Evolutionary conservation across 257 asterid genomes (phyloP).

Genomic region (Jasminum sambac): DNA sequence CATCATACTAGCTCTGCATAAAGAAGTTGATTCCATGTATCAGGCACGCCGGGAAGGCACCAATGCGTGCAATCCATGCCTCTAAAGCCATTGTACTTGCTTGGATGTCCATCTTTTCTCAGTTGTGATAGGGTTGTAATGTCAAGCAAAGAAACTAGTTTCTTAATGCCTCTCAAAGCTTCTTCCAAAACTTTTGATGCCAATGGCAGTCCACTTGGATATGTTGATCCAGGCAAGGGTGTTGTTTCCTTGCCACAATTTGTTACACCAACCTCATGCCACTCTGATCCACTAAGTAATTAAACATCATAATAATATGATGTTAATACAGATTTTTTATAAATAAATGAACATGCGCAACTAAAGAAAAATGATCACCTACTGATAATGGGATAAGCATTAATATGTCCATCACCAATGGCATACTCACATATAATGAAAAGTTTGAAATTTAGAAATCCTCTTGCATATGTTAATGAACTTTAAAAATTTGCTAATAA

Average conservation of each 20-base stretch:
- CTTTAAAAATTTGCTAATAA: too few relatives aligned
- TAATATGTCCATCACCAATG: too few relatives aligned
- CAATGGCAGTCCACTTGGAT: conserved; percentile 46
- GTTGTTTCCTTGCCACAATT: conserved; percentile 44
- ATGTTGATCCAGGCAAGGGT: conserved; percentile 45
- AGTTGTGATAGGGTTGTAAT: conserved; percentile 58
- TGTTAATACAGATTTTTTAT: too few relatives aligned
- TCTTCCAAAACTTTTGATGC: conserved; percentile 40
- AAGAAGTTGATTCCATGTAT: conserved; percentile 64
- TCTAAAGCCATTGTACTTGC: conserved; percentile 31
- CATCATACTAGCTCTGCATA: conserved; percentile 25
- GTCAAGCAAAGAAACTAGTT: conserved; percentile 40
- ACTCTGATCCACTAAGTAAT: conserved; percentile 57
- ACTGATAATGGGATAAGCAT: too few relatives aligned
- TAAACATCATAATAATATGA: neutral
- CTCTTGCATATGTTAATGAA: too few relatives aligned
- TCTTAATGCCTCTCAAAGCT: conserved; percentile 24
- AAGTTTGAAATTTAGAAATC: too few relatives aligned
- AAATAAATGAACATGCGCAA: too few relatives aligned
- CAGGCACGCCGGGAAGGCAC: conserved; percentile 69
- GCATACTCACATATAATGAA: too few relatives aligned
- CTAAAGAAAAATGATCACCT: too few relatives aligned
- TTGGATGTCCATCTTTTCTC: conserved; percentile 64
- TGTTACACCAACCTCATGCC: conserved; percentile 37
- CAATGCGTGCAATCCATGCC: conserved; percentile 73